Evolutionary conservation across 768 basidiomycete species (phyloP).

Genomic region (Porpolomopsis calyptriformis): DNA sequence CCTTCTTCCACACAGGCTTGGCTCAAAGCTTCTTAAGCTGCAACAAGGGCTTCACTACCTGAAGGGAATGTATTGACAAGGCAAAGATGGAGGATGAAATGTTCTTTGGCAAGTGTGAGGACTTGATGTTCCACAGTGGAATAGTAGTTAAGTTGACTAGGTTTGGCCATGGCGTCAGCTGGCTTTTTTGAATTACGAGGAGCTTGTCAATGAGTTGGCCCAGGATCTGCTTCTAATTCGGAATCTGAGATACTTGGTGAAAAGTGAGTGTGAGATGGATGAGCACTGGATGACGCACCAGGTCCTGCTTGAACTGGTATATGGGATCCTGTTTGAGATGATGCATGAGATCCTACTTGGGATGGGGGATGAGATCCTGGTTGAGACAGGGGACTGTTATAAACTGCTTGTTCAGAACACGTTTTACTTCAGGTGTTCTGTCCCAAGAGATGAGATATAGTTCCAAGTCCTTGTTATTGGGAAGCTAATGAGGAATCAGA

Average conservation of each 20-base stretch:
- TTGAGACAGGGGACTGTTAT: background rate
- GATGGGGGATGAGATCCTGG: background rate
- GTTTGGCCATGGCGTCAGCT: background rate
- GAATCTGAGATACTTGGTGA: background rate
- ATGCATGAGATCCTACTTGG: background rate
- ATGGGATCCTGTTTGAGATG: background rate
- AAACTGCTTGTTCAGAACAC: too few relatives aligned
- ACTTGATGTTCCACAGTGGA: background rate
- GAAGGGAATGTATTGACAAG: background rate
- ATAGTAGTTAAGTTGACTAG: background rate
- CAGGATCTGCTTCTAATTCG: background rate
- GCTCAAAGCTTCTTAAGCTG: background rate
- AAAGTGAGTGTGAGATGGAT: background rate
- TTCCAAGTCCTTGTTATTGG: too few relatives aligned
- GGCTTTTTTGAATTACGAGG: background rate
- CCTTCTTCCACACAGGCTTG: background rate
- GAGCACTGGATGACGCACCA: background rate
- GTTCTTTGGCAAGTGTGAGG: background rate
- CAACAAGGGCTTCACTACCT: background rate
- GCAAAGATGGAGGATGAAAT: background rate
- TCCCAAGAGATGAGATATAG: too few relatives aligned
- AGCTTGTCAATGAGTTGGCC: background rate
- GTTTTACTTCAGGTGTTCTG: too few relatives aligned
- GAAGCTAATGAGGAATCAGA: too few relatives aligned
- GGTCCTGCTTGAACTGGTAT: background rate